A percentile compares a stretch with the other conserved stretches of the same genome.
phyloP scores from a whole-genome alignment of 1,284 basidiomycete species.

The Apiotrichum veenhuisii region DNA sequence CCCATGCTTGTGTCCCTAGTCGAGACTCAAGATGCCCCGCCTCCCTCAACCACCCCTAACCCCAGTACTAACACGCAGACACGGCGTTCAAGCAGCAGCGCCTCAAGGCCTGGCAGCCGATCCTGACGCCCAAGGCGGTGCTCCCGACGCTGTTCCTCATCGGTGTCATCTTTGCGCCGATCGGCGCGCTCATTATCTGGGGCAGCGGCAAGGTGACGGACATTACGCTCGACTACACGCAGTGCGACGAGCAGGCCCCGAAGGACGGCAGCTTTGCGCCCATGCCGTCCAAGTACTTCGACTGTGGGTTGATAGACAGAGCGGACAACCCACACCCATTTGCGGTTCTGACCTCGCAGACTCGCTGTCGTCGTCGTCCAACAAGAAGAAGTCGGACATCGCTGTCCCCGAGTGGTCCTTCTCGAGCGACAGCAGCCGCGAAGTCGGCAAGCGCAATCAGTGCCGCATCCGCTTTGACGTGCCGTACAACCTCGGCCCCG shows the following conservation, averaged over 20 bases:
- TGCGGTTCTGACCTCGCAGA: conserved; percentile 22
- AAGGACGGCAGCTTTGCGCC: conserved; percentile 54
- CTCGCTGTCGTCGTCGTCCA: conserved; percentile 51
- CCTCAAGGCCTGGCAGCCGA: conserved; percentile 99
- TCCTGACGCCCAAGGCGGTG: conserved; percentile 94
- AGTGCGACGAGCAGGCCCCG: conserved; percentile 68
- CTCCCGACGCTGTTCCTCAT: conserved; percentile 93
- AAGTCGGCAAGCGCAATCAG: conserved; percentile 55
- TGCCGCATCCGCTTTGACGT: conserved; percentile 79
- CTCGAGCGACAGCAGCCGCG: conserved; percentile 50
- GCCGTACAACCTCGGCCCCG: conserved; percentile 67
- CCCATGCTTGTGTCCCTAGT: not conserved
- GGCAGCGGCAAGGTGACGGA: conserved; percentile 81
- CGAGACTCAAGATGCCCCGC: too few species aligned
- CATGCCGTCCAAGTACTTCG: conserved; percentile 64
- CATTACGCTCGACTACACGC: conserved; percentile 92
- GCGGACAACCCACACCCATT: not conserved
- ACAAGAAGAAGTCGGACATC: conserved; percentile 55
- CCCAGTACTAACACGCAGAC: conserved; percentile 54
- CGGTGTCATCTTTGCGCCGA: conserved; percentile 90
- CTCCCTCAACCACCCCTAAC: conserved; percentile 4
- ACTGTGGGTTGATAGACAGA: conserved; percentile 57
- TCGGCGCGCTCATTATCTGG: conserved; percentile 91
- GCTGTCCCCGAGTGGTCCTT: conserved; percentile 66
- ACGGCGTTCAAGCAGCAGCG: conserved; percentile 99